phyloP scores from a whole-genome alignment of 257 asterid species.

The Nicotiana obtusifolia region DNA sequence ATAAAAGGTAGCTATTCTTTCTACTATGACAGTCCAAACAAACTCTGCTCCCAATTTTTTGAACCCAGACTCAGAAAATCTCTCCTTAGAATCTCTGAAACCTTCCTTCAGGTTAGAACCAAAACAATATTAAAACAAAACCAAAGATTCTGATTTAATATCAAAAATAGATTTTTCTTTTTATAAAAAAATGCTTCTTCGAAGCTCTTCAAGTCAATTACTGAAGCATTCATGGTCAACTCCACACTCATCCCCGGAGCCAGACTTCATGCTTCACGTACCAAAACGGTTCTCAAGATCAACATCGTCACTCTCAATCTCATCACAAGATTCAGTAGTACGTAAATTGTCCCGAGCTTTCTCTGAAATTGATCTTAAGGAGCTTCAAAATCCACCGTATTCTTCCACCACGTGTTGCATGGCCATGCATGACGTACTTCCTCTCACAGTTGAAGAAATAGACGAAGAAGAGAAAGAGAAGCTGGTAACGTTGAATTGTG shows the following conservation, averaged over 20 bases:
- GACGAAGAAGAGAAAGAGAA: neutral
- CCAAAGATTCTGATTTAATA: no score
- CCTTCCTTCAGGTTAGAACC: no score
- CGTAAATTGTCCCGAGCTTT: slow-evolving; percentile 12
- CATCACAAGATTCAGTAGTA: neutral
- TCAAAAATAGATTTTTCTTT: no score
- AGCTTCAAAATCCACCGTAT: neutral
- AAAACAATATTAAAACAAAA: no score
- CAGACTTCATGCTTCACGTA: slow-evolving; percentile 1
- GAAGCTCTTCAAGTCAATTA: slow-evolving; percentile 33
- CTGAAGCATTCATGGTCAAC: slow-evolving; percentile 17
- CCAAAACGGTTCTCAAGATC: slow-evolving; percentile 13
- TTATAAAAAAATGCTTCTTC: slow-evolving; percentile 30
- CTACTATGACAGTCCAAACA: neutral
- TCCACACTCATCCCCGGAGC: slow-evolving; percentile 11
- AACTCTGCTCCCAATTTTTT: neutral
- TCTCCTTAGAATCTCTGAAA: no score
- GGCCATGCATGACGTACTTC: slow-evolving; percentile 19
- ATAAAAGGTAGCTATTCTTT: no score
- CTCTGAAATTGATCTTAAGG: slow-evolving; percentile 15
- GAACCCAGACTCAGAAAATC: neutral
- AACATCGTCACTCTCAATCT: neutral
- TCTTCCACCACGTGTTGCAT: slow-evolving; percentile 9
- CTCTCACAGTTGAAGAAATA: slow-evolving; percentile 11
- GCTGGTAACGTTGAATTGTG: neutral